Evolutionary conservation across 2,329 filamentous ascomycete genomes (phyloP), one percentile per base, ranked within the genome.

Genomic region (Dactylellina drechsleri): DNA sequence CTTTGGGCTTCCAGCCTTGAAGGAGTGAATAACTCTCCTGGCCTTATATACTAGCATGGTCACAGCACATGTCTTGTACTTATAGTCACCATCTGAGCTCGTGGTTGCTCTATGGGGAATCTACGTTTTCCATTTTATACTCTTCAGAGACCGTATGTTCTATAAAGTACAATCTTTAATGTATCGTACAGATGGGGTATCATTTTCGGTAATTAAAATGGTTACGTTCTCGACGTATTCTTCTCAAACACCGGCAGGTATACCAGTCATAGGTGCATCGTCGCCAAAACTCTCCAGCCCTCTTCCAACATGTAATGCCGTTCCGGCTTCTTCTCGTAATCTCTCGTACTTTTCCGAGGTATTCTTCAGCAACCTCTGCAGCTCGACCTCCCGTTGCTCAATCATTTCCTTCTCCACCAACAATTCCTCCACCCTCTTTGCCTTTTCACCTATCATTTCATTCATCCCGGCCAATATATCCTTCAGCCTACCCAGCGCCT

Each of bases 1-100:
- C 74, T 91, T 91, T 81, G 83, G 82, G 60, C 72, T 88, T 74
- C 67, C 66, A 10, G 60, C 31, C 6, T 53, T 76, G 18, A 49
- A 59, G 18, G 72, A 70, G 47, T 65, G 23, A 1, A 18, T 47
- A 23, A 23, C 23, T 23, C 23, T 45, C 50, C 10, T 36, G 6
- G 31, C 13, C 4, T 15, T 45, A 52, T 15, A 47, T 47, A 26
- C 49, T 20, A 47, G 60, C 54, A 60, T 66, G 54, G 67, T 53
- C 15, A 60, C 68, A 61, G 68, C 41, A 61, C 68, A 73, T 66
- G 68, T 61, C 50, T 61, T 73, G 68, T 73, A 73, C 49, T 36
- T 66, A 61, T 66, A 73, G 47, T 61, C 61, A 36, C 60, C 53
- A 15, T 62, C 56, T 50, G 23, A 16, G 23, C 56, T 40, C 15